These are phyloP conservation scores for Plasmodium vinckei DNA, from an alignment of 169 alveolate species.

Conservation along the genomic window DNA sequence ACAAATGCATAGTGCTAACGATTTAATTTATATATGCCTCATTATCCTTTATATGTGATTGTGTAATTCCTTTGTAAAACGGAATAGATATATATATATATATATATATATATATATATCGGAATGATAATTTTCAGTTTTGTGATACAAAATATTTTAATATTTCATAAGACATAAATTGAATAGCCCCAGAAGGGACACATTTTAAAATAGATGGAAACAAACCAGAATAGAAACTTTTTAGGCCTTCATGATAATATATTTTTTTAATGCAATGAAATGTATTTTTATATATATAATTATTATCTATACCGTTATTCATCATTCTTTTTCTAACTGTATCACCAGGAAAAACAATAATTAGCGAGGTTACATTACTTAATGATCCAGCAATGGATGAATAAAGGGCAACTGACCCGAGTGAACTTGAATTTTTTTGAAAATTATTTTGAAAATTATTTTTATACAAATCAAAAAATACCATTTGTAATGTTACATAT, in stretches of 20 bases:
- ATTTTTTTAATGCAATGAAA: slow-evolving; percentile 82
- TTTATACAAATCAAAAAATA: slow-evolving; percentile 86
- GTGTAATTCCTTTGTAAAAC: too few relatives aligned
- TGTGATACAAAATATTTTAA: slow-evolving; percentile 80
- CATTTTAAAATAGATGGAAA: slow-evolving; percentile 88
- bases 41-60: too few relatives aligned
- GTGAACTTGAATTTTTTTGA: slow-evolving; percentile 17
- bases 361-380: slow-evolving; percentile 77
- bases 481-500: slow-evolving; percentile 90
- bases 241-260: slow-evolving; percentile 80
- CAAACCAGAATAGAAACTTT: slow-evolving; percentile 85
- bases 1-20: too few relatives aligned
- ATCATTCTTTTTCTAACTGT: slow-evolving; percentile 91
- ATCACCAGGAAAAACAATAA: slow-evolving; percentile 86
- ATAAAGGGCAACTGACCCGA: slow-evolving; percentile 30
- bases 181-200: slow-evolving; percentile 91
- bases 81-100: background rate
- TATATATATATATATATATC: background rate
- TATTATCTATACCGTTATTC: slow-evolving; percentile 90
- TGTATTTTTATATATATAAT: slow-evolving; percentile 83
- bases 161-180: slow-evolving; percentile 88
- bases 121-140: slow-evolving; percentile 8
- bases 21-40: too few relatives aligned
- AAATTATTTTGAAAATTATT: slow-evolving; percentile 46
- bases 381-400: slow-evolving; percentile 78